phyloP scores from a whole-genome alignment of 768 basidiomycete species.

The Leccinum olivaceopallidum region DNA sequence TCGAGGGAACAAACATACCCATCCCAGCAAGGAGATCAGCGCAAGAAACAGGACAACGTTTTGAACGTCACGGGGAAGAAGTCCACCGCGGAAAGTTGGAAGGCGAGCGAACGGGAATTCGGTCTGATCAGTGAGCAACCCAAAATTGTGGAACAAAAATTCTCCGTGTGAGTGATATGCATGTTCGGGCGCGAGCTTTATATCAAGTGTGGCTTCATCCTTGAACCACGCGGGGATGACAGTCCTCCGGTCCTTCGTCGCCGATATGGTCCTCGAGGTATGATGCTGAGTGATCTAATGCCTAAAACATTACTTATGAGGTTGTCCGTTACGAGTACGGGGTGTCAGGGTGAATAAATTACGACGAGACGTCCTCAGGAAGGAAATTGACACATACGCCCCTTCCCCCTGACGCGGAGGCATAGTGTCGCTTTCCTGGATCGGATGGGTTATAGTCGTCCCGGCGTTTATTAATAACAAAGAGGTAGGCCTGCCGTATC shows the following conservation, averaged over 20 bases:
- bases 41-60: not conserved
- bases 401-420: not conserved
- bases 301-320: not conserved
- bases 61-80: not conserved
- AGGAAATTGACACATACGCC: not conserved
- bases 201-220: conserved; percentile 15
- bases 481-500: not conserved
- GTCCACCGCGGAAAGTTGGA: not conserved
- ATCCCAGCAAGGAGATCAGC: not conserved
- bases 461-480: not conserved
- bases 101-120: not conserved
- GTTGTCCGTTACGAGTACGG: not conserved
- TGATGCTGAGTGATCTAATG: conserved; percentile 1
- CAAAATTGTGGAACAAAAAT: not conserved
- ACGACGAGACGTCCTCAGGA: not conserved
- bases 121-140: not conserved
- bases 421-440: not conserved
- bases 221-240: conserved; percentile 10
- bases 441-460: conserved; percentile 7
- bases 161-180: not conserved
- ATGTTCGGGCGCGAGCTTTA: conserved; percentile 1
- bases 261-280: not conserved
- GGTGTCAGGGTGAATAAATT: not conserved
- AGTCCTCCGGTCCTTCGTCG: not conserved
- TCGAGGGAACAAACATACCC: not conserved